Base-by-base conservation (phyloP, 2,329 filamentous ascomycete genomes). In the Aspergillus sp. region DNA sequence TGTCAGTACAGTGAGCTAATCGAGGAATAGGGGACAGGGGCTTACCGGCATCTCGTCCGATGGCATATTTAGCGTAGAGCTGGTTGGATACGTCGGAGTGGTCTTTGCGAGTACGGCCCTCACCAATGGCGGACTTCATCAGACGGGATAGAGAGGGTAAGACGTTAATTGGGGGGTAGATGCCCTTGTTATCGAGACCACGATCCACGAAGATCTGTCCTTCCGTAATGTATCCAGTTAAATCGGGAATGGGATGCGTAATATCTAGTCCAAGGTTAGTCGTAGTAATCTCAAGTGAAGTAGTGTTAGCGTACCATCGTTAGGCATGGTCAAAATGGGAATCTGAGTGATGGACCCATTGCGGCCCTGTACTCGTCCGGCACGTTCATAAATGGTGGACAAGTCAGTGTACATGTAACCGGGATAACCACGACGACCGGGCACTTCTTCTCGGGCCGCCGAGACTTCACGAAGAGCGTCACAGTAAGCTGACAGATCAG, bases 391-490 rank as follows among this genome's bases (percentile, higher is more conserved):
- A 74, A 99, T 97, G 76, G 95, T 99, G 63, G 95, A 97, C 89
- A 99, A 91, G 88, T 99, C 96, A 71, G 95, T 99, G 85, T 99
- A 99, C 95, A 99, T 99, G 87, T 99, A 99, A 91, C 95, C 95
- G 57, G 95, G 95, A 84, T 95, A 99, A 87, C 95, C 95, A 89
- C 95, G 94, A 80, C 95, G 94, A 85, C 95, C 95, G 46, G 95
- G 95, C 48, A 99, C 95, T 89, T 99, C 95, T 86, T 99, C 95
- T 83, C 95, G 89, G 57, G 95, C 95, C 58, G 95, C 94, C 15
- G 95, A 99, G 54, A 99, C 95, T 82, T 99, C 95, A 87, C 95
- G 95, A 68, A 99, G 90, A 68, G 95, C 96, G 80, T 99, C 95
- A 79, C 96, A 99, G 86, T 99, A 99, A 54, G 95, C 93, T 1